Evolutionary conservation across 179 eudicot species (phyloP), one percentile per base, ranked within the genome.

Genomic region (Pouteria campechiana): DNA sequence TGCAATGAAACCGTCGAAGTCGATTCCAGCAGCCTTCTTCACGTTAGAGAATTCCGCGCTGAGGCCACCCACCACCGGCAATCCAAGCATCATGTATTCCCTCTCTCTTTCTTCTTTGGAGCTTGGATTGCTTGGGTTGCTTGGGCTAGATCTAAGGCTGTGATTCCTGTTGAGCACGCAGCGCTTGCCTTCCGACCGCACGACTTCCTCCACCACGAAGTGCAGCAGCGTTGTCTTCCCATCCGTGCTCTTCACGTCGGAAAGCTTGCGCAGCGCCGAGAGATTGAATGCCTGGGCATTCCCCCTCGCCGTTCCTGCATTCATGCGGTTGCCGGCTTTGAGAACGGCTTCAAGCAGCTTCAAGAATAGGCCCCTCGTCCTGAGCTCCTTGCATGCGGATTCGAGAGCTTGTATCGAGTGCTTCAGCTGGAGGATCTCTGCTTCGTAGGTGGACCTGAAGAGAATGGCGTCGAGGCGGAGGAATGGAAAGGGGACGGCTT

Each of bases 281-380:
- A 90, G 71, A 35, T 73, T 82, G 28, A 90, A 90, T 20, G 82
- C 96, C 65, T 77, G 85, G 1, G 98, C 92, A 52, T 90, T 67
- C 17, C 96, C 98, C 50, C 94, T 62, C 6, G 96, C 58, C 20
- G 96, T 82, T 4, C 96, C 98, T 1, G 82, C 90, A 50, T 86
- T 86, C 56, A 90, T 75, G 20, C 88, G 70, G 44, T 87, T 90
- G n/a, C 98, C 98, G 0, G 98, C 98, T 33, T 90, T 90, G 0
- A 90, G 70, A 3, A 86, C 68, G 0, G 98, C 92, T 71, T 90
- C 98, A 3, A 86, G 55, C 19, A 90, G 92, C 60, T 90, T 90
- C 64, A 75, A 41, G 67, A 90, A 79, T n/a, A 86, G 57, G 32
- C 94, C 90, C 13, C 81, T 69, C 15, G 57, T 66, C 10, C 72